Base-by-base conservation (phyloP, 2,329 filamentous ascomycete genomes). In the Purpureocillium takamizusanense region DNA sequence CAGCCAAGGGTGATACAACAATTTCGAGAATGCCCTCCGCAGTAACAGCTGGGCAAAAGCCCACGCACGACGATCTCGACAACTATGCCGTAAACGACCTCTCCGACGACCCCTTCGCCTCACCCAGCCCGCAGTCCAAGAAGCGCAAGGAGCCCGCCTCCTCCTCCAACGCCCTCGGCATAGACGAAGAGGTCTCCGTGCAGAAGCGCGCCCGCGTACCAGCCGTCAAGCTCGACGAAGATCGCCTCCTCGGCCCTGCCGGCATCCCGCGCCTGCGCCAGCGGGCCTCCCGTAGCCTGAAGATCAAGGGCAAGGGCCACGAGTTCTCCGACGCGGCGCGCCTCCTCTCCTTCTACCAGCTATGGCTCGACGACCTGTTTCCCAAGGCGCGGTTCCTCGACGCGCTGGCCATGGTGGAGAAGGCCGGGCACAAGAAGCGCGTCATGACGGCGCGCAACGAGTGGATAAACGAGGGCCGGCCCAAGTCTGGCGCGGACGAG, bases 331-430 rank as follows among this genome's bases (percentile, higher is more conserved):
- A 98, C 55, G 78, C 88, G 10, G 76, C 81, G 1, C 78, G 81
- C 13, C 72, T 98, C 17, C 71, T 98, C 35, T 86, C 85, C 17
- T 86, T 94, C 56, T 98, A 97, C 56, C 92, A 97, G 57, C 63
- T 95, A 40, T 98, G 92, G 92, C 82, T 98, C 2, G 90, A 98
- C 61, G 88, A 95, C 54, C 70, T 98, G 11, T 98, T 89, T 54
- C 92, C 92, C 11, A 88, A 94, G 54, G 92, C 90, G 5, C 90
- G 88, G 53, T 98, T 98, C 53, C 75, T 85, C 35, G 92, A 98
- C 53, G 92, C 85, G 3, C 67, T 97, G 7, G 67, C 73, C 30
- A 95, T 97, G 68, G 86, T 97, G 3, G 92, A 98, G 59, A 95
- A 94, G 62, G 71, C 87, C 1, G 92, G 92, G 1, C 92, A 95